A percentile compares a stretch with the other conserved stretches of the same genome.
Conservation (phyloP, 2,329 filamentous ascomycete species). For the Rutstroemia sp. region DNA sequence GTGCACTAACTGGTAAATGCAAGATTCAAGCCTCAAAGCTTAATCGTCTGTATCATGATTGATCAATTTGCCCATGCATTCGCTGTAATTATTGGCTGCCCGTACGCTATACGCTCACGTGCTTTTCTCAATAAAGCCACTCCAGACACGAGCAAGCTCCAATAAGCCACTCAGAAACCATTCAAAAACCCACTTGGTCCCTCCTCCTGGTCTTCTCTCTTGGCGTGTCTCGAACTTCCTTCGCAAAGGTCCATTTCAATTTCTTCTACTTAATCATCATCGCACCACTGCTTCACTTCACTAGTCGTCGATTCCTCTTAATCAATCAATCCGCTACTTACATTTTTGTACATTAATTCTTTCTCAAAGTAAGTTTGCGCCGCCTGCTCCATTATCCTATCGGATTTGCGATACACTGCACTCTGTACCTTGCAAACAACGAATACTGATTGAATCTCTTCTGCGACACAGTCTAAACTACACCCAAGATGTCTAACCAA, state of each 20-base stretch:
- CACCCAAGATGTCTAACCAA: constrained; percentile 16
- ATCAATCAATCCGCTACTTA: too few relatives aligned
- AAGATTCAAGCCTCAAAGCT: too few relatives aligned
- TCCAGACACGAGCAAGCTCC: too few relatives aligned
- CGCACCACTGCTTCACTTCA: background rate
- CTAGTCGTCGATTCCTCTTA: background rate
- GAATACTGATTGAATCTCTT: background rate
- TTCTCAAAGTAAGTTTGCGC: background rate
- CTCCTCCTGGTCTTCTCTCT: background rate
- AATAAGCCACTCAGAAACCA: too few relatives aligned
- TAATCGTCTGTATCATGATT: too few relatives aligned
- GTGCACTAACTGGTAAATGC: too few relatives aligned
- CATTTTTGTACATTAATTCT: background rate
- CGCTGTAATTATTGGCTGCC: too few relatives aligned
- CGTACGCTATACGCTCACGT: too few relatives aligned
- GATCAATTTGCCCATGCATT: too few relatives aligned
- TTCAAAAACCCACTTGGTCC: background rate
- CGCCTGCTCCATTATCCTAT: background rate
- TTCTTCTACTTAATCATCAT: background rate
- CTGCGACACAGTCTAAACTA: background rate
- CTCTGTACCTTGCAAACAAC: background rate
- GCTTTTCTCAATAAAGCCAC: too few relatives aligned
- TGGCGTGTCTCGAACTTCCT: background rate
- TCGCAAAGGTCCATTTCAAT: background rate
- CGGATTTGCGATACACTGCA: background rate